Evolutionary conservation across 176 grass and related monocot species (phyloP), one percentile per base, ranked within the genome.

Genomic region (Thalia dealbata): DNA sequence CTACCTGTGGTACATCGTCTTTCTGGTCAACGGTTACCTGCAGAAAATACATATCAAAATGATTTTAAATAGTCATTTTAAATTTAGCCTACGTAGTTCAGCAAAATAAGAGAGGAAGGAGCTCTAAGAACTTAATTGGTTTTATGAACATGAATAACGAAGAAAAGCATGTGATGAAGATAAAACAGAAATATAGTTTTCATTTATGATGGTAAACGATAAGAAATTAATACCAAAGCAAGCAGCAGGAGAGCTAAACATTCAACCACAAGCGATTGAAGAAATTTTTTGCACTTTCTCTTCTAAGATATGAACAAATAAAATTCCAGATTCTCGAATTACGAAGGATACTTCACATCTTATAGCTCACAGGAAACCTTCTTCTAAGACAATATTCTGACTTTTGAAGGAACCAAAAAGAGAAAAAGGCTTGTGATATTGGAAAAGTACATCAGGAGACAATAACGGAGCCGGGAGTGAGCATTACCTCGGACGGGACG

Each of bases 21-120:
- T n/a, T 80, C 46, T 86, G 70, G 61, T 91, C 84, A 51, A 71
- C 67, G 43, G 67, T 70, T 63, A 66, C 79, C 88, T 96, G 64
- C 67, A 68, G 0, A 24, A 43, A 68, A 22, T 28, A 84, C 25
- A 75, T 26, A 80, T 78, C 76, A 75, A 71, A 79, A 52, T 42
- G 41, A 73, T 26, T 51, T 14, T 29, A 70, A 82, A 27, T 41
- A 59, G 63, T 64, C 19, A 88, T 19, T 13, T 29, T 19, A 76
- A 44, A 12, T 75, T 70, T 25, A 46, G 59, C 7, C 7, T 61
- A 18, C 21, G 21, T 43, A 41, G 14, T 68, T 2, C 27, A 68
- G 18, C 43, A 21, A 19, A 67, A 43, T 24, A 44, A n/a, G 21
- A 43, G 13, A 44, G 11, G 19, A 68, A 43, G 22, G 10, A 68